Base-by-base conservation (phyloP, 805 yeast species). In the Zygotorulaspora danielsina region DNA sequence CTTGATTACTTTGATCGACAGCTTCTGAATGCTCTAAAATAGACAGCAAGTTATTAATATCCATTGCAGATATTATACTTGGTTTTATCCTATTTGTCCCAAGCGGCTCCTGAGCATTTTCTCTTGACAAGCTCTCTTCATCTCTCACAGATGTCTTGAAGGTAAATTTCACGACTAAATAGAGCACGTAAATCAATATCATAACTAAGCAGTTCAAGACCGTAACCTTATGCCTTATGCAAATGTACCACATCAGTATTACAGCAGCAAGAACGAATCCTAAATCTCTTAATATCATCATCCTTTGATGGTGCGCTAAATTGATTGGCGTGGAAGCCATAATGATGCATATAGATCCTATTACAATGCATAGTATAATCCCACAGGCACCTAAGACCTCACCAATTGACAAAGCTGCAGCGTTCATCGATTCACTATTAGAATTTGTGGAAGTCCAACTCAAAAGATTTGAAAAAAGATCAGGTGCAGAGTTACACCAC, bases 331-430 rank as follows among this genome's bases (percentile, higher is more conserved):
- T 44, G 3, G 45, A 39, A 6, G 59, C 40, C 63, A 58, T 60
- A 9, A 49, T 51, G 13, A 60, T 46, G 15, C 60, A 53, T 3
- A 62, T 50, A 1, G 63, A 54, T 6, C 67, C 67, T 27, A 49
- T 51, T 1, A 63, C 66, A 11, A 63, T 50, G 38, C 66, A 63
- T 19, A 63, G 34, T 5, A 63, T 62, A 17, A 61, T 60, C 11
- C 67, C 67, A 44, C 66, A 61, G 3, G 67, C 61, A 2, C 67
- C 67, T 10, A 63, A 33, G 1, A 63, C 65, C 41, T 63, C 67
- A 25, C 67, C 65, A 6, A 63, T 38, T 1, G 67, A 63, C 6
- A 63, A 40, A 6, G 59, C 53, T 4, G 59, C 61, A 4, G 56
- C 50, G 16, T 48, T 47, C 6, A 52, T 39, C 3, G 50, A 39